Conservation (phyloP, 2,329 filamentous ascomycete genomes). For the Pseudocercospora fuligena region DNA sequence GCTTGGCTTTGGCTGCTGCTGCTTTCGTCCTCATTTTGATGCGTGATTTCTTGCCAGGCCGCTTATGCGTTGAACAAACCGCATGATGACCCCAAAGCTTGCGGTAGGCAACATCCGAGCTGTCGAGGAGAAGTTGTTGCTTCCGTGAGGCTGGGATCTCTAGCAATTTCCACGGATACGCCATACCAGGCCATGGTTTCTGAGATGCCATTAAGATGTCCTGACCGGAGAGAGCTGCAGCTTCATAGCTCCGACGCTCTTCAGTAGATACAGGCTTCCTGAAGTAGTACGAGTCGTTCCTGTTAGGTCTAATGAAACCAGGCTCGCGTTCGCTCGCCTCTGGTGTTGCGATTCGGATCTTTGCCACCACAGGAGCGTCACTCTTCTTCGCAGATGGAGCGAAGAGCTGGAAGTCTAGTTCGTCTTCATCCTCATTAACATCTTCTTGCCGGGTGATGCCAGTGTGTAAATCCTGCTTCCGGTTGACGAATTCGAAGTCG, state of each 20-base stretch:
- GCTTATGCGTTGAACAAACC: constrained; percentile 31
- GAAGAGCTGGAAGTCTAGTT: constrained; percentile 30
- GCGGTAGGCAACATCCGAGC: constrained; percentile 14
- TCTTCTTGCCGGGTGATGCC: background rate
- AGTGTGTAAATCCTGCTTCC: constrained; percentile 1
- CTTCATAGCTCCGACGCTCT: constrained; percentile 18
- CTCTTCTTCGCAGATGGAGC: constrained; percentile 19
- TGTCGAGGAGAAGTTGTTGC: constrained; percentile 17
- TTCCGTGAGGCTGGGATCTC: constrained; percentile 23
- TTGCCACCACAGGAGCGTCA: constrained; percentile 15
- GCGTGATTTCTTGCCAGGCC: constrained; percentile 40
- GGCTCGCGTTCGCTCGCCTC: constrained; percentile 20
- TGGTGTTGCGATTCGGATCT: constrained; percentile 32
- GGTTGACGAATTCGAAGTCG: constrained; percentile 29
- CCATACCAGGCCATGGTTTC: constrained; percentile 24
- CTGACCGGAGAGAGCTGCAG: constrained; percentile 26
- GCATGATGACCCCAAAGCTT: constrained; percentile 3
- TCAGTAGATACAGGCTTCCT: background rate
- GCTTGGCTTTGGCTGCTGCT: constrained; percentile 27
- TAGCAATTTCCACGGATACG: constrained; percentile 32
- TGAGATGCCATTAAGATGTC: constrained; percentile 22
- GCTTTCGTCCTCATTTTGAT: constrained; percentile 36
- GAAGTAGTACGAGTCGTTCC: constrained; percentile 31
- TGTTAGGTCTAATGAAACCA: constrained; percentile 24
- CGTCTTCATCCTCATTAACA: constrained; percentile 17